A percentile compares a stretch with the other conserved stretches of the same genome.
Conservation (phyloP, 2,329 filamentous ascomycete genomes). For the Clathrospora elynae region DNA sequence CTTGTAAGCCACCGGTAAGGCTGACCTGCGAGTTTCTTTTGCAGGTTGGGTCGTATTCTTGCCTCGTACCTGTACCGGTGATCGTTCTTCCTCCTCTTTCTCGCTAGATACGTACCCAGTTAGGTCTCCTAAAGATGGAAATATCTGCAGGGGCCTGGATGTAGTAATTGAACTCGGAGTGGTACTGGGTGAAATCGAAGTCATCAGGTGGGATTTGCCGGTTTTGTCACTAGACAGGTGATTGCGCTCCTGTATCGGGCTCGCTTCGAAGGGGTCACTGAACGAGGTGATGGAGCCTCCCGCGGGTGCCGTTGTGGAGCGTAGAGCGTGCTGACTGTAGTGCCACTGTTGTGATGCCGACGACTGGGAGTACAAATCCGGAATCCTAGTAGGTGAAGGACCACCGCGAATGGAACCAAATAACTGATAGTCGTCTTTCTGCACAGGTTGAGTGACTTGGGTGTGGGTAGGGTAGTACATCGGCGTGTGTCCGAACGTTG, state of each 20-base stretch:
- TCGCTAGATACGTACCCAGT: conserved; percentile 2
- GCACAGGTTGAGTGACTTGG: no score
- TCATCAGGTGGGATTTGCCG: conserved; percentile 1
- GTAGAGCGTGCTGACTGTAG: neutral
- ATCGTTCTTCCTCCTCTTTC: neutral
- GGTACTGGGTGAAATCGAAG: neutral
- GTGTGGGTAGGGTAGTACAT: no score
- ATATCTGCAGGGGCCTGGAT: neutral
- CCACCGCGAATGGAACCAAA: no score
- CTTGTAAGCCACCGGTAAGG: neutral
- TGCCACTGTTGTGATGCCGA: neutral
- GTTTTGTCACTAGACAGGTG: neutral
- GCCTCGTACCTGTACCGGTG: neutral
- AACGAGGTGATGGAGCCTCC: conserved; percentile 4
- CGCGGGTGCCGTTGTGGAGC: neutral
- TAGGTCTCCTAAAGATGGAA: neutral
- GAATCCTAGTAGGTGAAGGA: neutral
- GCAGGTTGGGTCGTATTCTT: neutral
- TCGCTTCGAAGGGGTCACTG: no score
- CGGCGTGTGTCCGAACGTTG: no score
- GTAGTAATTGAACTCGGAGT: neutral
- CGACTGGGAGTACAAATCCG: neutral
- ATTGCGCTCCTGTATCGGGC: neutral
- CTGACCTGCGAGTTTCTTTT: no score
- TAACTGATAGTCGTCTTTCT: no score